These are phyloP conservation scores for Apiospora arundinis DNA, from an alignment of 2,329 filamentous ascomycete genomes.

Conservation along the genomic window DNA sequence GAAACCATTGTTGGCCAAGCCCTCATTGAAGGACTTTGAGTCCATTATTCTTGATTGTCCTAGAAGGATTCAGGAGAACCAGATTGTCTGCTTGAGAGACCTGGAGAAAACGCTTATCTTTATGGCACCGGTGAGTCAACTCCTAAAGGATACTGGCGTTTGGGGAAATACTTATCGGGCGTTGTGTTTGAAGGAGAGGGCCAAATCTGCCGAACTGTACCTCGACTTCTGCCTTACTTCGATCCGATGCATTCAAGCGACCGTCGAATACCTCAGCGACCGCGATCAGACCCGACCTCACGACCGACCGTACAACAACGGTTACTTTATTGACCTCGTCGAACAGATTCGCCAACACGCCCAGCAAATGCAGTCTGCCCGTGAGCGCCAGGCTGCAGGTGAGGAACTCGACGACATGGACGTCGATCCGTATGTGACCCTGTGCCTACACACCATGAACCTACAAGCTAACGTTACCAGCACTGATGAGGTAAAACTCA, in stretches of 20 bases:
- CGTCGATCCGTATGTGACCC: conserved; percentile 59
- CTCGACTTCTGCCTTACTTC: conserved; percentile 89
- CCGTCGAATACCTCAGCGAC: conserved; percentile 84
- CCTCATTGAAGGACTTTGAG: conserved; percentile 79
- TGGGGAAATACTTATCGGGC: conserved; percentile 72
- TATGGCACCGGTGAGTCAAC: conserved; percentile 88
- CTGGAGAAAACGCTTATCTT: conserved; percentile 93
- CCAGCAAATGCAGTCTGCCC: conserved; percentile 77
- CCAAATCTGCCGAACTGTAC: conserved; percentile 74
- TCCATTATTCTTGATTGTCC: conserved; percentile 80
- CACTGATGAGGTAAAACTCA: conserved; percentile 76
- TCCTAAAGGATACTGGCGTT: conserved; percentile 57
- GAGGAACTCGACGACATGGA: conserved; percentile 63
- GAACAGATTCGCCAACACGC: conserved; percentile 93
- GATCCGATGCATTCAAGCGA: conserved; percentile 88
- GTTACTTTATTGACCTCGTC: conserved; percentile 95
- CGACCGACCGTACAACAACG: conserved; percentile 92
- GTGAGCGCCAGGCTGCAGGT: conserved; percentile 65
- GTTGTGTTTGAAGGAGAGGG: conserved; percentile 77
- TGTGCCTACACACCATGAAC: conserved; percentile 24
- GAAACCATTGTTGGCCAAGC: conserved; percentile 76
- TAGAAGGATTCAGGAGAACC: conserved; percentile 78
- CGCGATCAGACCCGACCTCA: conserved; percentile 82
- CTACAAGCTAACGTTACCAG: conserved; percentile 33
- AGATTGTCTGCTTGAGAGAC: conserved; percentile 90